Evolutionary conservation across 129 eudicot genomes (phyloP).

Genomic region (Erigeron canadensis): DNA sequence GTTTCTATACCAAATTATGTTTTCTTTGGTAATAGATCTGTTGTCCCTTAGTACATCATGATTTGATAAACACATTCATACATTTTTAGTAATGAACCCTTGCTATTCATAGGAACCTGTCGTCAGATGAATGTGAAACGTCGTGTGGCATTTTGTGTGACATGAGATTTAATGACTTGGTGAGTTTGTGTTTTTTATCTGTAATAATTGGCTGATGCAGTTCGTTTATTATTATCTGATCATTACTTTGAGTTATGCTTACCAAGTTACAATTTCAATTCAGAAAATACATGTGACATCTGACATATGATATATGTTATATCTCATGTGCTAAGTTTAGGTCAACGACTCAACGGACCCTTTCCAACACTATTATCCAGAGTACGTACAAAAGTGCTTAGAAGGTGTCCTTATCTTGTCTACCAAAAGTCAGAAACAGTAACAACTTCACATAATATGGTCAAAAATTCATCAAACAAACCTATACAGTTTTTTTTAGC

Average conservation of each 20-base stretch:
- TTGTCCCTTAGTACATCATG: slow-evolving; percentile 5
- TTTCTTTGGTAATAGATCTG: slow-evolving; percentile 6
- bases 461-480: not conserved
- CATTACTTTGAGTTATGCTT: not conserved
- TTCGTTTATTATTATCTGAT: not conserved
- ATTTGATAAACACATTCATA: not conserved
- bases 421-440: not conserved
- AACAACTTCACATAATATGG: not conserved
- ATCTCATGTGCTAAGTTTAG: no score
- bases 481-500: not conserved
- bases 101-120: not conserved
- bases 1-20: not conserved
- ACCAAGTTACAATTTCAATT: not conserved
- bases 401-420: not conserved
- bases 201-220: not conserved
- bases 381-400: not conserved
- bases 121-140: not conserved
- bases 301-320: not conserved
- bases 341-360: not conserved
- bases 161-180: not conserved
- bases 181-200: not conserved
- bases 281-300: not conserved
- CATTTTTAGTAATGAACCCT: slow-evolving; percentile 15
- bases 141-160: slow-evolving; percentile 3
- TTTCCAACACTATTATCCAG: not conserved